These are phyloP conservation scores for Trametes cubensis DNA, from an alignment of 768 basidiomycete genomes.

Conservation along the genomic window DNA sequence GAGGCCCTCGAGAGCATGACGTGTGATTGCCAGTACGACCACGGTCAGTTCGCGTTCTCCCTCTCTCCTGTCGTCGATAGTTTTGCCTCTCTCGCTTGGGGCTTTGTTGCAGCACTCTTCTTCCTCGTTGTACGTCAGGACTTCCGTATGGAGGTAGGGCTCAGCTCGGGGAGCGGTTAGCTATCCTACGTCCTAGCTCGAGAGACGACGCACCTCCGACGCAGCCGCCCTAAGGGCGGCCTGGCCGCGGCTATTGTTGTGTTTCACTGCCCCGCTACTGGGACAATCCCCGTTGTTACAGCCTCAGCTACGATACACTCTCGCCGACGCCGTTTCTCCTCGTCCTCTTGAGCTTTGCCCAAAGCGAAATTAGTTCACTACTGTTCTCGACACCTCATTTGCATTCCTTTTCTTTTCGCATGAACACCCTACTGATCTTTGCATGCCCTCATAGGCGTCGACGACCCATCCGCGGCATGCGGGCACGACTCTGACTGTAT, in stretches of 20 bases:
- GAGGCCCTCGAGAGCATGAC: slow-evolving; percentile 92
- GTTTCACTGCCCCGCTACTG: neutral
- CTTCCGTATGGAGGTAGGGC: too few relatives aligned
- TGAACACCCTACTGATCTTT: neutral
- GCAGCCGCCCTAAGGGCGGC: slow-evolving; percentile 6
- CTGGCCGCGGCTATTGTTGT: neutral
- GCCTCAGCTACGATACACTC: too few relatives aligned
- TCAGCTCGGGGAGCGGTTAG: too few relatives aligned
- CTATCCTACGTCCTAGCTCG: neutral
- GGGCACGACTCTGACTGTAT: slow-evolving; percentile 92
- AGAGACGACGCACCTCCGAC: neutral
- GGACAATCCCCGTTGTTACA: too few relatives aligned
- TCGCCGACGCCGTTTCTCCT: too few relatives aligned
- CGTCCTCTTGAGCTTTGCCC: too few relatives aligned
- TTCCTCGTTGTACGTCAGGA: neutral
- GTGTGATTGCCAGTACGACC: slow-evolving; percentile 88
- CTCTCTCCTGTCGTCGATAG: neutral
- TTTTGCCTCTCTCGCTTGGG: neutral
- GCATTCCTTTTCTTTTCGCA: slow-evolving; percentile 20
- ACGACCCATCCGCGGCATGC: slow-evolving; percentile 71
- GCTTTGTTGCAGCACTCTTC: neutral
- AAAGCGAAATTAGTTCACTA: too few relatives aligned
- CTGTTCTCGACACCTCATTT: neutral
- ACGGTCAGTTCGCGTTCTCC: slow-evolving; percentile 58
- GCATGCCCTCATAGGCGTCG: slow-evolving; percentile 46